Evolutionary conservation across 176 grass and related monocot species (phyloP), one percentile per base, ranked within the genome.

Genomic region (Zoysia pacifica): DNA sequence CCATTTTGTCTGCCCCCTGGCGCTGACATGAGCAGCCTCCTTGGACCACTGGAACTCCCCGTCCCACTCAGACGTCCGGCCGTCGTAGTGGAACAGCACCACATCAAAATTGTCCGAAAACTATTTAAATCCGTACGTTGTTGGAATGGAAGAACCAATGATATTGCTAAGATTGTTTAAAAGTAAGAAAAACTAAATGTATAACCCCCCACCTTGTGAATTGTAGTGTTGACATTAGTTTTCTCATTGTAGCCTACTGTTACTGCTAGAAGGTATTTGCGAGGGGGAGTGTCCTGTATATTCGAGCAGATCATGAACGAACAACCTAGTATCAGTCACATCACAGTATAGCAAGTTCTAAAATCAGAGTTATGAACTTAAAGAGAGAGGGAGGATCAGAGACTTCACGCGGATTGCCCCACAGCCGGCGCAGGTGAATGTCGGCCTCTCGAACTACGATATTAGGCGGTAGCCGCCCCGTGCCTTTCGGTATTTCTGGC

Each of bases 41-140:
- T 77, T 81, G 2, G 87, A 89, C 87, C 87, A 89, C 64, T 85
- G 48, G 47, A 89, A 76, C 16, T 81, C 73, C 0, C 19, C 66
- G 1, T 82, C 69, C 86, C 86, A 88, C 69, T 88, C 87, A 0
- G 50, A 60, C 4, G 65, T 89, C 42, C 3, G 47, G 0, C 82
- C 82, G 18, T 89, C 82, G 3, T 89, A 89, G 72, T 85, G 87
- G 58, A 89, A 89, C 14, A 89, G 5, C 42, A 89, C 37, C 1
- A 89, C 5, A 3, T 84, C 78, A 2, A 85, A 89, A 18, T 79
- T 55, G 0, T 41, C 16, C 0, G 67, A 50, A 12, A 87, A 87
- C 85, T 87, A 13, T 28, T 38, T 39, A 20, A 5, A 28, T 11
- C 10, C 13, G 28, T 28, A 28, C 28, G 15, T 13, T 48, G 2